Base-by-base conservation (phyloP, 164 flowering plant genomes). In the Vitis rotundifolia region DNA sequence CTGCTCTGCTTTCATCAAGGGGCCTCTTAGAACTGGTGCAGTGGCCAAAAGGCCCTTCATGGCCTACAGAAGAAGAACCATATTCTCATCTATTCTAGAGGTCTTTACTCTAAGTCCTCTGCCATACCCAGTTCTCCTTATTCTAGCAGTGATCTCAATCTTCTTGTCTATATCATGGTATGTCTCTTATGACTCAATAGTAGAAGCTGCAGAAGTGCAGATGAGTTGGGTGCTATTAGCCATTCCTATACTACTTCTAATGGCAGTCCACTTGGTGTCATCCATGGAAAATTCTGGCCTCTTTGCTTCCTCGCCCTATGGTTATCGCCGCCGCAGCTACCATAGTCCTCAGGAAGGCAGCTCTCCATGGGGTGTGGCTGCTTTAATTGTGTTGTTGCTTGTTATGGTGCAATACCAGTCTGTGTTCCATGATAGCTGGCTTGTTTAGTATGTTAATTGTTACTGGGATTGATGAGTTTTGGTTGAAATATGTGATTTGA, bases 91-190 rank as follows among this genome's bases (percentile, higher is more conserved):
- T 3, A 53, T 89, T 51, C 61, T 83, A 12, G 89, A 89, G 8
- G 84, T 63, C 3, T 84, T 90, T 67, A 74, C 89, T 8, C 79
- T 91, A 47, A 83, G 60, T 49, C 97, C 96, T 59, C 75, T 90
- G 8, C 98, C 98, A 9, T 90, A 85, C 65, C 96, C 94, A 1
- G 94, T 90, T n/a, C 79, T 93, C 0, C 75, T 93, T 19, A 77
- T 93, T 49, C 69, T 91, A 2, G 81, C 80, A 11, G 81, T 93
- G 31, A 67, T 85, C 72, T 81, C 68, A 13, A 37, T 90, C 68
- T 88, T 91, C 56, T 76, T 89, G 8, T 82, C 85, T 61, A 48
- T 75, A 6, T 86, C 90, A n/a, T 91, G 87, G 89, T 85, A 47
- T 77, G 75, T 68, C 69, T 76, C 76, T 13, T 86, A 77, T 57